Evolutionary conservation across 1,284 basidiomycete species (phyloP), one percentile per base, ranked within the genome.

Genomic region (Marasmius fiardii): DNA sequence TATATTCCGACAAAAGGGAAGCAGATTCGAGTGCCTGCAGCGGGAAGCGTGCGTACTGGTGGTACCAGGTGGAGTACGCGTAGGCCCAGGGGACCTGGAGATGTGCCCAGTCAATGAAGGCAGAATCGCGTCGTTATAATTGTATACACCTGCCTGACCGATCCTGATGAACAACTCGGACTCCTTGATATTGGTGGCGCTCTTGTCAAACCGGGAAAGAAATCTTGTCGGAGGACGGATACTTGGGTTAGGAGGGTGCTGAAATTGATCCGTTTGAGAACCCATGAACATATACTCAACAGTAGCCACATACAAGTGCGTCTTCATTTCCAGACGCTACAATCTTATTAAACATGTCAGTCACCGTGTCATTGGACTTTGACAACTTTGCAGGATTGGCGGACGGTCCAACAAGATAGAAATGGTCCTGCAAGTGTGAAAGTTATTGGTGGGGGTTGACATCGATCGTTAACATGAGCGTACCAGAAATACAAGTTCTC

Each of bases 181-280:
- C 58, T 82, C 78, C 57, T 79, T 81, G 62, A 82, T 80, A 59
- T 81, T 80, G 0, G 79, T 81, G 5, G 80, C 80, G 45, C 77
- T 79, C 60, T 81, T 81, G 57, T 82, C 79, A 56, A 72, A 82
- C 2, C 78, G 74, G 2, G 77, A 78, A 14, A 81, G 71, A 65
- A 82, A 82, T 16, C 78, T 73, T 14, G 72, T 73, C 3, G 76
- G 63, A 8, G 64, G 64, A 10, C 66, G 66, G 26, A 62, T 55
- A 65, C 43, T 39, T 18, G 20, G 43, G n/a, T 41, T 20, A 20
- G 39, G 39, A 41, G 44, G 16, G 34, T 34, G 8, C 12, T 35
- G 21, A 11, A 16, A 23, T 31, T 14, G 11, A 35, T 21, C 21
- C 18, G 55, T n/a, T 35, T 18, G 20, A 34, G 28, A 16, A 1